Evolutionary conservation across 2,329 filamentous ascomycete genomes (phyloP).

Genomic region (Exophiala mesophila): DNA sequence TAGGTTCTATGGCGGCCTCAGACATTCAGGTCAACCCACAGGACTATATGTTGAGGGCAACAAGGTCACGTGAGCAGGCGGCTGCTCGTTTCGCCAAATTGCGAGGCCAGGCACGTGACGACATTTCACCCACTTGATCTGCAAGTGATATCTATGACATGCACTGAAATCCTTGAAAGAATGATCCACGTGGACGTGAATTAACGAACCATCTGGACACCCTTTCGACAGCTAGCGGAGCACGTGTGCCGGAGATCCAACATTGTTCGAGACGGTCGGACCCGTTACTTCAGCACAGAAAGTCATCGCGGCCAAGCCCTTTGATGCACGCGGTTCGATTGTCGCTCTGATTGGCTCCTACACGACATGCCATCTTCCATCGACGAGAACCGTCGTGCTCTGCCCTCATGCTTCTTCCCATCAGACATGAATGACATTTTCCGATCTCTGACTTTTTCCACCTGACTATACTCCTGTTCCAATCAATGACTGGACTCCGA

Average conservation of each 20-base stretch:
- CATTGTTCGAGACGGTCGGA: background rate
- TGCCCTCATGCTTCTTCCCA: constrained; percentile 3
- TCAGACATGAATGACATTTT: too few relatives aligned
- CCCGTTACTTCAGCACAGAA: background rate
- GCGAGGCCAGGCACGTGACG: constrained; percentile 9
- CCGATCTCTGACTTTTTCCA: too few relatives aligned
- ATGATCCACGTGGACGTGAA: too few relatives aligned
- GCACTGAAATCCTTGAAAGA: background rate
- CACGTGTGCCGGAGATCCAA: background rate
- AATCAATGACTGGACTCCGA: constrained; percentile 1
- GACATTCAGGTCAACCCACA: background rate
- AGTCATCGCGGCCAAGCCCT: background rate
- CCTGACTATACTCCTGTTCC: constrained; percentile 7
- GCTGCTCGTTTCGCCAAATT: constrained; percentile 8
- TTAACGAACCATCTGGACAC: background rate
- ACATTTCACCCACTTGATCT: constrained; percentile 2
- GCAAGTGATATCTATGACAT: constrained; percentile 9
- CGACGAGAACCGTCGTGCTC: background rate
- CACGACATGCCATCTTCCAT: background rate
- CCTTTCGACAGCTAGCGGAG: background rate
- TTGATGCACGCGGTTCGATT: constrained; percentile 10
- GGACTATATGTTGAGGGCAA: constrained; percentile 13
- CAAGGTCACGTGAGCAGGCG: constrained; percentile 15
- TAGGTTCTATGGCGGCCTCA: background rate
- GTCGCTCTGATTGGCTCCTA: constrained; percentile 10